Percentiles rank a stretch among this genome's conserved stretches.
Conservation (phyloP, 2,329 filamentous ascomycete genomes). For the Fusarium oligoseptatum region DNA sequence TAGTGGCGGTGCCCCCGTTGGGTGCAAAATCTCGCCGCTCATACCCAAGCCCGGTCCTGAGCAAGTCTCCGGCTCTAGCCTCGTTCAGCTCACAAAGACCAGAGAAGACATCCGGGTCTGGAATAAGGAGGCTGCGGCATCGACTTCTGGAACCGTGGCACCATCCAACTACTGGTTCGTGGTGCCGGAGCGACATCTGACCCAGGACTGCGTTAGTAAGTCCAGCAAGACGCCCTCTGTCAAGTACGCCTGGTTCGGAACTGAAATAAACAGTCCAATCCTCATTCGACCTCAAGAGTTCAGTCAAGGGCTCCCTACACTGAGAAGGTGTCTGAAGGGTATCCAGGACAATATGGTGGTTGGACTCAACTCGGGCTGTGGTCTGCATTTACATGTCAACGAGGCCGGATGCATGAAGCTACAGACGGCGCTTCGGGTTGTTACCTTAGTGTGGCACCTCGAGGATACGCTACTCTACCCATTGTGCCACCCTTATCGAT, state of each 20-base stretch:
- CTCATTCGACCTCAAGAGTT: slow-evolving; percentile 36
- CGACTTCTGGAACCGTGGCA: background rate
- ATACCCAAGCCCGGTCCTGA: slow-evolving; percentile 16
- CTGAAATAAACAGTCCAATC: slow-evolving; percentile 47
- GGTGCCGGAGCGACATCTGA: slow-evolving; percentile 40
- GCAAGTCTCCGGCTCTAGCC: slow-evolving; percentile 11
- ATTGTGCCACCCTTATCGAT: slow-evolving; percentile 42
- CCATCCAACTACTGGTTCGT: slow-evolving; percentile 40
- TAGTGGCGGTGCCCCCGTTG: slow-evolving; percentile 34
- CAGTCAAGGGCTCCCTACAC: slow-evolving; percentile 32
- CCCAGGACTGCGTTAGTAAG: slow-evolving; percentile 28
- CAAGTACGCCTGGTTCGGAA: slow-evolving; percentile 42
- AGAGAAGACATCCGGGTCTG: slow-evolving; percentile 37
- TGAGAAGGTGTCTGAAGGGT: slow-evolving; percentile 33
- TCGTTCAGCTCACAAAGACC: slow-evolving; percentile 23
- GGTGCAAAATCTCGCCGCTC: slow-evolving; percentile 25
- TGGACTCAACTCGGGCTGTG: slow-evolving; percentile 44
- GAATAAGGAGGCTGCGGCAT: slow-evolving; percentile 19
- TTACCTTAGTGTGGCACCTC: slow-evolving; percentile 40
- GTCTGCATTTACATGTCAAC: slow-evolving; percentile 47
- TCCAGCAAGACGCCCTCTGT: slow-evolving; percentile 30
- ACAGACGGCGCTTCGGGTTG: slow-evolving; percentile 33
- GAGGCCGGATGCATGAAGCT: slow-evolving; percentile 29
- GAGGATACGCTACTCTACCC: slow-evolving; percentile 41
- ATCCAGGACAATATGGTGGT: slow-evolving; percentile 37